These are phyloP conservation scores for Pseudonitzschia multistriata DNA, from an alignment of 108 stramenopile species.

Conservation along the genomic window DNA sequence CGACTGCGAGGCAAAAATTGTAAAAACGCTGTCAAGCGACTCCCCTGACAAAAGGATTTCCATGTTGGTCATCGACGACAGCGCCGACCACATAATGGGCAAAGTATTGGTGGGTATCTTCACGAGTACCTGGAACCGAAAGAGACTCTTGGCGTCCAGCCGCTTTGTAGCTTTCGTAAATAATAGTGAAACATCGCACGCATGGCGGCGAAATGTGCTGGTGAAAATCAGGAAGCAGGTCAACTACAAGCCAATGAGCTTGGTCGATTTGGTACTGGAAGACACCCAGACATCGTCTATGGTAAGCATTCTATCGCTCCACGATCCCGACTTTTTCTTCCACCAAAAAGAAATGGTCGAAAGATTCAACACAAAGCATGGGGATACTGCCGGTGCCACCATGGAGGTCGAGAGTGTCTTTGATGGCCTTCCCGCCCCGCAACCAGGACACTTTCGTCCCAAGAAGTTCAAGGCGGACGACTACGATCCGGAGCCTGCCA, in stretches of 20 bases:
- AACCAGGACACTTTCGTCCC: background rate
- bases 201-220: conserved; percentile 9
- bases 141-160: background rate
- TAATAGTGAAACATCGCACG: background rate
- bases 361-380: background rate
- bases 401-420: conserved; percentile 2
- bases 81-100: background rate
- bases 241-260: background rate
- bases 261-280: background rate
- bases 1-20: conserved; percentile 16
- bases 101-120: background rate
- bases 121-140: conserved; percentile 6
- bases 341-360: conserved; percentile 2
- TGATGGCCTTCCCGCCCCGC: conserved; percentile 1
- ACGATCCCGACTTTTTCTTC: conserved; percentile 3
- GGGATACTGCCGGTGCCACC: background rate
- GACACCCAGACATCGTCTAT: no score
- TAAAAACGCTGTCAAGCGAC: background rate
- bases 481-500: conserved; percentile 49
- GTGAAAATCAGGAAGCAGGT: conserved; percentile 1
- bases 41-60: conserved; percentile 7
- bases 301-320: conserved; percentile 4
- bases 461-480: conserved; percentile 31
- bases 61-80: conserved; percentile 13
- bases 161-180: background rate